Evolutionary conservation across 2,329 filamentous ascomycete genomes (phyloP), one percentile per base, ranked within the genome.

Genomic region (Davidsoniella australis): DNA sequence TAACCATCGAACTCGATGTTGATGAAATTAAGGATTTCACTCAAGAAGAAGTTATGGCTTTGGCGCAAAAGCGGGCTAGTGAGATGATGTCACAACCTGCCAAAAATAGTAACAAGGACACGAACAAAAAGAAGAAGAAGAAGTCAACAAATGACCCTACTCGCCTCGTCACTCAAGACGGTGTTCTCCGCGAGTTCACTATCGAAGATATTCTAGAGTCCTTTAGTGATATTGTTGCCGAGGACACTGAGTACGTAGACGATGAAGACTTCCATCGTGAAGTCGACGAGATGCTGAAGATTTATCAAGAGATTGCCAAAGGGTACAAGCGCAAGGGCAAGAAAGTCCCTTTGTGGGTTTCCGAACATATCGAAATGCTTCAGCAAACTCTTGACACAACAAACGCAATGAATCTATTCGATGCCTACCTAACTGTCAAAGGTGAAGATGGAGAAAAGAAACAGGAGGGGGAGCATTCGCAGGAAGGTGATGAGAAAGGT

Each of bases 201-300:
- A 38, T 23, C 26, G 20, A 40, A 12, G 47, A 49, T 41, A 38
- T 44, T 5, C 37, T 44, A 12, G 24, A 43, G 8, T 67, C 73
- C 51, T 61, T 82, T 8, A 70, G 76, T 47, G 67, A 73, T 37
- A 64, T 86, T 48, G 75, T 71, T 4, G 71, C 77, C 24, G 76
- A 80, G 36, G 78, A 88, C 54, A 67, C 93, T 37, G 74, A 78
- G 58, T 73, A 76, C 57, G 65, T 85, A 41, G 76, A 82, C 12
- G 44, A 41, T 2, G 39, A 47, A 7, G 44, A 47, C 17, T 33
- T 42, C 20, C 36, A 38, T 14, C 37, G 38, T 12, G 48, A 50
- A 18, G 42, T 50, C 14, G 42, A 46, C 18, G 48, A 45, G 4
- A 50, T 45, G 7, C n/a, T 50, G 12, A 20, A 41, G 20, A 44